Evolutionary conservation across 2,329 filamentous ascomycete species (phyloP), one percentile per base, ranked within the genome.

Genomic region (Exophiala lecanii-corni): DNA sequence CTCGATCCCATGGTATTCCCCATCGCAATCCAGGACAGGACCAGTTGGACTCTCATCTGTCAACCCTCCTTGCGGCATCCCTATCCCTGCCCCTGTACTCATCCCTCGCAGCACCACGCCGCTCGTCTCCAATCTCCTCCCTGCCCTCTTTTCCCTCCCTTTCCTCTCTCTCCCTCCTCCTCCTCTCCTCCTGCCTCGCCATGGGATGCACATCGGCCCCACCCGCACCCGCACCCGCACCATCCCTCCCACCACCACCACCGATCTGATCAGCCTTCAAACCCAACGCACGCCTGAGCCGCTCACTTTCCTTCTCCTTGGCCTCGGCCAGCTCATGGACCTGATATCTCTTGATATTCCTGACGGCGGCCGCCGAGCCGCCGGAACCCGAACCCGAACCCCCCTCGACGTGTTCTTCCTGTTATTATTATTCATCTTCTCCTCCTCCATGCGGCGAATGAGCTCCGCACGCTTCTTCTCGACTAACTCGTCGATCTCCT

Each of bases 261-360:
- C 65, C 62, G 10, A 59, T 59, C 34, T 69, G 40, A 62, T 91
- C 77, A 60, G 83, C 82, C 60, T 82, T 82, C 58, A 97, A 94
- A 37, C 89, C 89, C 54, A 98, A 72, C 5, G 92, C 92, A 65
- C 75, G 86, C 53, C 91, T 73, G 62, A 98, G 70, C 57, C 86
- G 78, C 68, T 97, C 89, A 65, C 84, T 95, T 74, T 98, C 92
- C 63, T 87, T 84, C 55, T 94, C 91, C 76, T 98, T 98, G 47
- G 91, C 92, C 59, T 92, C 86, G 13, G 92, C 92, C 63, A 95
- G 75, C 68, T 97, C 92, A 70, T 98, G 92, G 15, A 97, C 89
- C 67, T 97, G 88, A 67, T 97, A 89, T 54, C 82, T 75, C 69
- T 97, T 98, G 52, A 97, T 75, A 7, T 78, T 75, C 55, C 72